These are phyloP conservation scores for Dendrobium huoshanense DNA, from an alignment of 106 monocot species.

Conservation along the genomic window DNA sequence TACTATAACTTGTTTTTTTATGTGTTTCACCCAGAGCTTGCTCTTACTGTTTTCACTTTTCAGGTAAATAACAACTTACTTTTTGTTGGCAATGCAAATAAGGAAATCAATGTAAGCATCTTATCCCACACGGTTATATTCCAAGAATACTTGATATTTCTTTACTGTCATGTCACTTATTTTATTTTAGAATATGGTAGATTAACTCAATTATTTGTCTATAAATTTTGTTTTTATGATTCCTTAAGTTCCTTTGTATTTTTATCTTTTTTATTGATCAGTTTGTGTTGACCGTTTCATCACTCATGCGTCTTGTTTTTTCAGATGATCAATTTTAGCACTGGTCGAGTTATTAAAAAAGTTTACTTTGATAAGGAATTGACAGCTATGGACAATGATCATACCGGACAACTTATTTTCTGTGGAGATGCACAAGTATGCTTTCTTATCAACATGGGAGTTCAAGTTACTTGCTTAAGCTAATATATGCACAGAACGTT, in stretches of 20 bases:
- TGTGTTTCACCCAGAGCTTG: not conserved
- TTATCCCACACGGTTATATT: not conserved
- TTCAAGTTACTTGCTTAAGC: slow-evolving; percentile 5
- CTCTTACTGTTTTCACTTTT: slow-evolving; percentile 35
- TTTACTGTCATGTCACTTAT: not conserved
- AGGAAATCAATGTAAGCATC: slow-evolving; percentile 72
- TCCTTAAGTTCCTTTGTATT: not conserved
- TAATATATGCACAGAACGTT: slow-evolving; percentile 17
- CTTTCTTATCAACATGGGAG: slow-evolving; percentile 5
- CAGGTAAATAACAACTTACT: slow-evolving; percentile 99
- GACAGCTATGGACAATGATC: slow-evolving; percentile 93
- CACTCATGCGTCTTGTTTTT: not conserved
- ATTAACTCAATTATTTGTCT: not conserved
- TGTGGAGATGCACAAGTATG: slow-evolving; percentile 83
- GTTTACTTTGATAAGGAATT: slow-evolving; percentile 63
- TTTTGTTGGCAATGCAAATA: slow-evolving; percentile 75
- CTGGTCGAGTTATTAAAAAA: slow-evolving; percentile 72
- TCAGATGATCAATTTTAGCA: slow-evolving; percentile 92
- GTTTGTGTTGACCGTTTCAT: not conserved
- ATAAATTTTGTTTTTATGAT: not conserved
- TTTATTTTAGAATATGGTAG: not conserved
- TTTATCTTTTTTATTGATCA: not conserved
- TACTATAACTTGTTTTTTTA: not conserved
- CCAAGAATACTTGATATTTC: not conserved
- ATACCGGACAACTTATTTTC: slow-evolving; percentile 87